Conservation (phyloP, 352 stramenopile genomes). For the Elongisporangium undulatum region DNA sequence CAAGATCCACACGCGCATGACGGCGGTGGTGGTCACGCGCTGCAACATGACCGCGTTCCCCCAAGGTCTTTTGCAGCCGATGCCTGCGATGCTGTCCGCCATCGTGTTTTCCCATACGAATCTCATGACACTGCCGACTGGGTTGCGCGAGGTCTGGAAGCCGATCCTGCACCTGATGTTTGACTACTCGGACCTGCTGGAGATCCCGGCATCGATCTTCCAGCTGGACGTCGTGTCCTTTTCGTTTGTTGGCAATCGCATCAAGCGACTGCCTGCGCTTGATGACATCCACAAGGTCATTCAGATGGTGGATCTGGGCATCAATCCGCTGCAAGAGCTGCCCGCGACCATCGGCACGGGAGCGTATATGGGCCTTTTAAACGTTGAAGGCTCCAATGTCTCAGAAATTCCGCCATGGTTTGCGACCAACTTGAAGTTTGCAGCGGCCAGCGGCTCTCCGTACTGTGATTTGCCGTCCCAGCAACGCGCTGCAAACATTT, state of each 20-base stretch:
- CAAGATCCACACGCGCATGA: constrained; percentile 10
- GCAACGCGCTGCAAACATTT: not conserved
- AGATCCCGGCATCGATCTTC: not conserved
- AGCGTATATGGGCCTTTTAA: not conserved
- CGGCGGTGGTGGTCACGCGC: constrained; percentile 18
- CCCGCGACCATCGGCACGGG: not conserved
- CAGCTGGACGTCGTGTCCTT: not conserved
- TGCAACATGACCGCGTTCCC: constrained; percentile 30
- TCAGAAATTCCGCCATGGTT: too few species aligned
- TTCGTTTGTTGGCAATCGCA: not conserved
- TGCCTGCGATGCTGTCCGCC: constrained; percentile 15
- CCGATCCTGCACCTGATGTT: not conserved
- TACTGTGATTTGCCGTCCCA: not conserved
- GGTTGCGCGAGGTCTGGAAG: not conserved
- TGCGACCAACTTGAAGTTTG: too few species aligned
- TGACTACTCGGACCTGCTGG: not conserved
- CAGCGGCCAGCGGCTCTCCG: too few species aligned
- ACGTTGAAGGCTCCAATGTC: not conserved
- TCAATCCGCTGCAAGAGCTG: not conserved
- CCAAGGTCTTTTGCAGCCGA: constrained; percentile 14
- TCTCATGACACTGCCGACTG: not conserved
- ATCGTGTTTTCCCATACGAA: not conserved
- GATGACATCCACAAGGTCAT: not conserved
- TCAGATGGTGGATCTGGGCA: not conserved
- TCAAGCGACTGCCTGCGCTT: not conserved